Percentiles rank a stretch among this genome's conserved stretches.
Conservation (phyloP, 805 yeast genomes). For the Candida railenensis region DNA sequence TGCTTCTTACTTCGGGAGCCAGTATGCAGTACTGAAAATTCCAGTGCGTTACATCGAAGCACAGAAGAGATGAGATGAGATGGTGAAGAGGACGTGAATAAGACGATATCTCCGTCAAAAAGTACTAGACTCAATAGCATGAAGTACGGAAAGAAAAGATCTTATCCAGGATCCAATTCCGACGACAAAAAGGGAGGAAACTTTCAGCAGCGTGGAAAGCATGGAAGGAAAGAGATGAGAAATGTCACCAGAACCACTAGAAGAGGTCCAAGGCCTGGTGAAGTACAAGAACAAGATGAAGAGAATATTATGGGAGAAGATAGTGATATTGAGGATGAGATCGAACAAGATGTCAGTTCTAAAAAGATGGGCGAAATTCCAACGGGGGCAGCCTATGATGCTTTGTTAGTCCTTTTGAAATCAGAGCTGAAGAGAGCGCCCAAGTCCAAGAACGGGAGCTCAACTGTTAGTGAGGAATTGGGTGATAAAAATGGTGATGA, state of each 20-base stretch:
- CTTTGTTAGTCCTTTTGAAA: conserved; percentile 60
- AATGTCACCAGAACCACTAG: conserved; percentile 55
- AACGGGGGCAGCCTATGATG: conserved; percentile 57
- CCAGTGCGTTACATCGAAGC: neutral
- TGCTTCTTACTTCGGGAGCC: no score
- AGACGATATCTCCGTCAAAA: neutral
- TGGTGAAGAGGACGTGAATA: neutral
- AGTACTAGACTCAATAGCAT: neutral
- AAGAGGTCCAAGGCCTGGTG: conserved; percentile 22
- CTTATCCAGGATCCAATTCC: neutral
- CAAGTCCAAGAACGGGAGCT: no score
- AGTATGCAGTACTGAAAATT: neutral
- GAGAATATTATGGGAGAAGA: conserved; percentile 15
- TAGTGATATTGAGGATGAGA: conserved; percentile 14
- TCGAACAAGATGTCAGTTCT: conserved; percentile 13
- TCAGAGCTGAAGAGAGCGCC: conserved; percentile 39
- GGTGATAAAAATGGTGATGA: no score
- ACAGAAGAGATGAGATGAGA: neutral
- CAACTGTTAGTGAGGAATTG: no score
- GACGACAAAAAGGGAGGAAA: neutral
- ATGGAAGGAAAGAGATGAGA: conserved; percentile 64
- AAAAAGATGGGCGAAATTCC: conserved; percentile 19
- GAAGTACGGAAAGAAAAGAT: conserved; percentile 7
- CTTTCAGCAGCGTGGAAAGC: conserved; percentile 21
- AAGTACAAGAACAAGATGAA: conserved; percentile 13